These are phyloP conservation scores for Kingdonia uniflora DNA, from an alignment of 164 flowering plant species.

Conservation along the genomic window DNA sequence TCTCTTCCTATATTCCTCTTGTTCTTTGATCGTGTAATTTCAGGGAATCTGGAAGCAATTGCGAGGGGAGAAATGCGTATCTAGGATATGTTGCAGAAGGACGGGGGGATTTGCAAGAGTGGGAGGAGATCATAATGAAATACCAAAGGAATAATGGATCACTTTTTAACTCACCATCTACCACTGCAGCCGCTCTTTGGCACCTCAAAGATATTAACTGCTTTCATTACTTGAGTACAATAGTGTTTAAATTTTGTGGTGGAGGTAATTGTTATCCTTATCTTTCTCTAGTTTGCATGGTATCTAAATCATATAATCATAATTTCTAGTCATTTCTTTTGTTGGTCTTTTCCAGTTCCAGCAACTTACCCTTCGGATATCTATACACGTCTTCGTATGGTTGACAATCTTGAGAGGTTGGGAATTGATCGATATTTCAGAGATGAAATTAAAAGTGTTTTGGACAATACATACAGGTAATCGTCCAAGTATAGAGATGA, in stretches of 20 bases:
- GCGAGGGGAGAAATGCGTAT: slow-evolving; percentile 37
- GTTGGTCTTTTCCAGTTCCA: slow-evolving; percentile 53
- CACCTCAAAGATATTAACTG: slow-evolving; percentile 39
- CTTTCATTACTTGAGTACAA: slow-evolving; percentile 46
- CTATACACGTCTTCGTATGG: slow-evolving; percentile 46
- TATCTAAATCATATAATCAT: background rate
- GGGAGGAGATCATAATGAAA: slow-evolving; percentile 49
- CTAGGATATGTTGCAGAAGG: slow-evolving; percentile 81
- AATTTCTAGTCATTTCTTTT: background rate
- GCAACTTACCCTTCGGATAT: slow-evolving; percentile 55
- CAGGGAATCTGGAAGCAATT: slow-evolving; percentile 21
- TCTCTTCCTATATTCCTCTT: background rate
- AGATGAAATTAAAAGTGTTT: slow-evolving; percentile 36
- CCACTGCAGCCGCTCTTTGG: slow-evolving; percentile 70
- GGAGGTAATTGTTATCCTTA: slow-evolving; percentile 38
- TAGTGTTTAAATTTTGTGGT: slow-evolving; percentile 43
- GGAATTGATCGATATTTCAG: slow-evolving; percentile 64
- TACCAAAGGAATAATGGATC: slow-evolving; percentile 88
- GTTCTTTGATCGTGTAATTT: background rate
- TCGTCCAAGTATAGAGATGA: background rate
- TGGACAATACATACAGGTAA: slow-evolving; percentile 10
- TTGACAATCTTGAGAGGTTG: slow-evolving; percentile 54
- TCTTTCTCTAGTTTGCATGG: background rate
- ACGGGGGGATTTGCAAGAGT: slow-evolving; percentile 44
- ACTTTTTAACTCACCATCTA: slow-evolving; percentile 78